Evolutionary conservation across 495 filamentous ascomycete species (phyloP), one percentile per base, ranked within the genome.

Genomic region (Aspergillus diversus): DNA sequence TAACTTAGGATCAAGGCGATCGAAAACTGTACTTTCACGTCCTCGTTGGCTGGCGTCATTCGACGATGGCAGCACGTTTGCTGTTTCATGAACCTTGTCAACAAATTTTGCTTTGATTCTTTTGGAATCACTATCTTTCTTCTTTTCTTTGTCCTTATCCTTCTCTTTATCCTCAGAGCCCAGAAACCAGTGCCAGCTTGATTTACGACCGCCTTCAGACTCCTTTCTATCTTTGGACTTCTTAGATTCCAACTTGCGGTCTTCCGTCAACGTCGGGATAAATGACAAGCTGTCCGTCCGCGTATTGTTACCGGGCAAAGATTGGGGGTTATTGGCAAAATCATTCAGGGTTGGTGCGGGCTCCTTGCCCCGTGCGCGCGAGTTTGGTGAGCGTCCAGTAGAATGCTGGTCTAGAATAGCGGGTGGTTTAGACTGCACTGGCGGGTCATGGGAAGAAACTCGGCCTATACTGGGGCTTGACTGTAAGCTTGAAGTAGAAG

Each of bases 121-220:
- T 66, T 86, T 87, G 61, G 81, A 82, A 35, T 84, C 87, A 57
- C 81, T 83, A 42, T 86, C 82, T 71, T 84, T 87, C 39, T 71
- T 69, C 70, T 83, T 79, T 57, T 84, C 86, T 66, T 87, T 89
- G 55, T 90, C 87, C 66, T 87, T 90, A 55, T 90, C 88, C 59
- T 90, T 84, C 52, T 89, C 86, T 68, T 89, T 91, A 50, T 93
- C 90, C 48, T 87, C 85, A 33, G 79, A 85, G 17, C 89, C 87
- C 16, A 87, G 67, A 17, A 90, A 69, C 92, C 93, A 96, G 59
- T 90, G 89, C 84, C 90, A 93, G 65, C 90, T 92, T n/a, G 90
- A 90, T 73, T 97, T 97, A 60, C 88, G 81, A 33, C 80, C 77
- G 34, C 81, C 80, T 34, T 85, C 84, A 12, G 76, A 77, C 67